Evolutionary conservation across 2,329 filamentous ascomycete genomes (phyloP), one percentile per base, ranked within the genome.

Genomic region (Fusarium tricinctum): DNA sequence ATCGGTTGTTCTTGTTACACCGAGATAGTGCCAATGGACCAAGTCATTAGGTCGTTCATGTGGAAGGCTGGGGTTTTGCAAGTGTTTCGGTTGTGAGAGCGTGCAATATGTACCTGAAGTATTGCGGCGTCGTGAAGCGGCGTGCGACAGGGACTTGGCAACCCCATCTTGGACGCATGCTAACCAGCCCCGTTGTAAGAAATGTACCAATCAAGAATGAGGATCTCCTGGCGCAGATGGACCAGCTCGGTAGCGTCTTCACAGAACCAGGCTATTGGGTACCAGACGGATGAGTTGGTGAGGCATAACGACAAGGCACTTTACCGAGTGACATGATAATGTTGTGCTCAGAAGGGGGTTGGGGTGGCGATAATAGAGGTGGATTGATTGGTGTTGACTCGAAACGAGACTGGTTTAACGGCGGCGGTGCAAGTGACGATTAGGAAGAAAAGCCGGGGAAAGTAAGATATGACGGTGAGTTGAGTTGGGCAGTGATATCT

Each of bases 91-190:
- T 39, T 30, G 48, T 28, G 44, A 39, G 40, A 51, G 44, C 50
- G 47, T 66, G 65, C 49, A 33, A 56, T 43, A 48, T 62, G 56
- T 51, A 63, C 40, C 32, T 46, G 48, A 38, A 28, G 46, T 26
- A 43, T 55, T 56, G 58, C 58, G 47, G 71, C 60, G 49, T 45
- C 66, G 65, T 69, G 62, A 70, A 60, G 59, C 62, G 45, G 60
- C 49, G 68, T 71, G 68, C 54, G 40, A 44, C 42, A 54, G 49
- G 62, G 54, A 71, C 68, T 64, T 59, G 39, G 44, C 46, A 30
- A 69, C 68, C 66, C 68, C 68, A 69, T 56, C 45, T 64, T 45
- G 42, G 28, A 55, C 26, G 38, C 33, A 54, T 23, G 40, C 45
- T 30, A 33, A 53, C 33, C 43, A 56, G 55, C 43, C 42, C 44